Base-by-base conservation (phyloP, 805 yeast genomes). In the Nakazawaea ernobii region DNA sequence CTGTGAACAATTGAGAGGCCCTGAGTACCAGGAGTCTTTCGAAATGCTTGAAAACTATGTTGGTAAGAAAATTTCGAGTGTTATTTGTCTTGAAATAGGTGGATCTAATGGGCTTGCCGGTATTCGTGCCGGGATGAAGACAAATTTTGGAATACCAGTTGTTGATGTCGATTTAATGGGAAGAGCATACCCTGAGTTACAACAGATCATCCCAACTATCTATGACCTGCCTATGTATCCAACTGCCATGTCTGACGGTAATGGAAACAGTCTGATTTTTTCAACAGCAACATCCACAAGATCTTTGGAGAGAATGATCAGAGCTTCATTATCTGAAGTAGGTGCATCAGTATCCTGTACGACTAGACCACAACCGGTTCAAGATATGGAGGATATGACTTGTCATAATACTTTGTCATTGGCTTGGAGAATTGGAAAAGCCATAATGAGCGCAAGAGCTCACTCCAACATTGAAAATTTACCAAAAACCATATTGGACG, bases 341-440 rank as follows among this genome's bases (percentile, higher is more conserved):
- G 77, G 78, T 1, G 63, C 67, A 10, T 63, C 49, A 15, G 49
- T 46, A 4, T 41, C 49, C 3, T 40, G 44, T 29, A 46, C 49
- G 24, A 33, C 45, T 10, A 15, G 45, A 15, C 49, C 49, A 27
- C 35, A 24, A 13, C 35, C 41, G 10, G 42, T 32, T 29, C 32
- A 43, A 6, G 55, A 56, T 27, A 32, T 56, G 32, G 46, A 53
- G 29, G 42, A 45, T 15, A 50, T 40, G 48, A 50, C 57, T n/a
- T 52, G 59, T 39, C 62, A 53, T 38, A 50, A 58, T 27, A 53
- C 73, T 15, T 36, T 70, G 10, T 73, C 77, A 1, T 53, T 64
- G 17, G 70, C 76, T 2, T 74, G 78, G 78, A 63, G 77, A 56
- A 66, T 73, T 42, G 78, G 78, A 3, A 62, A 70, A 44, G 76